Evolutionary conservation across 2,329 filamentous ascomycete species (phyloP).

Genomic region (Xylariaceae sp.): DNA sequence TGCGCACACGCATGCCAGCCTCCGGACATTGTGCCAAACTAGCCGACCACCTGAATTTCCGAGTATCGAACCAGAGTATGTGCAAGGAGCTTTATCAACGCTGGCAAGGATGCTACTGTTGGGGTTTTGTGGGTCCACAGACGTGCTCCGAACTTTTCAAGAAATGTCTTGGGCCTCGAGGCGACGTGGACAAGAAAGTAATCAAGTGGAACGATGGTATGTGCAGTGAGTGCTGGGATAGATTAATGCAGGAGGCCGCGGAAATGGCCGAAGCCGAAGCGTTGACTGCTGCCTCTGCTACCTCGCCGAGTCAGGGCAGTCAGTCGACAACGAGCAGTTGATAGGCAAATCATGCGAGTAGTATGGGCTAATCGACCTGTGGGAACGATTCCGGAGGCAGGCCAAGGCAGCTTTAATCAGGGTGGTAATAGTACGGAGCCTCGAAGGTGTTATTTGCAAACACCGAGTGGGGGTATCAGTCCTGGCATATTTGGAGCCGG

Average conservation of each 20-base stretch:
- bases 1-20: too few relatives aligned
- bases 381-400: too few relatives aligned
- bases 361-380: not conserved
- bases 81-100: constrained; percentile 35
- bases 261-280: constrained; percentile 28
- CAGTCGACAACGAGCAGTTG: constrained; percentile 11
- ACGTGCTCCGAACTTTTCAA: constrained; percentile 32
- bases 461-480: not conserved
- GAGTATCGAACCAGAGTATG: constrained; percentile 17
- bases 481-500: not conserved
- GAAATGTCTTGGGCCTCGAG: constrained; percentile 32
- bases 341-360: not conserved
- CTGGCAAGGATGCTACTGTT: constrained; percentile 32
- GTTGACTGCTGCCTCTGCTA: constrained; percentile 16
- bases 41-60: too few relatives aligned
- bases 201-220: constrained; percentile 33
- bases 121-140: constrained; percentile 32
- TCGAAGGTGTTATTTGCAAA: not conserved
- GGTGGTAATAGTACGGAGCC: too few relatives aligned
- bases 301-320: constrained; percentile 13
- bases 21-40: too few relatives aligned
- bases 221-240: constrained; percentile 35
- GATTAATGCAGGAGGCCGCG: constrained; percentile 30
- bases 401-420: too few relatives aligned
- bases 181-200: constrained; percentile 33